Evolutionary conservation across 768 basidiomycete species (phyloP), one percentile per base, ranked within the genome.

Genomic region (Panus rudis): DNA sequence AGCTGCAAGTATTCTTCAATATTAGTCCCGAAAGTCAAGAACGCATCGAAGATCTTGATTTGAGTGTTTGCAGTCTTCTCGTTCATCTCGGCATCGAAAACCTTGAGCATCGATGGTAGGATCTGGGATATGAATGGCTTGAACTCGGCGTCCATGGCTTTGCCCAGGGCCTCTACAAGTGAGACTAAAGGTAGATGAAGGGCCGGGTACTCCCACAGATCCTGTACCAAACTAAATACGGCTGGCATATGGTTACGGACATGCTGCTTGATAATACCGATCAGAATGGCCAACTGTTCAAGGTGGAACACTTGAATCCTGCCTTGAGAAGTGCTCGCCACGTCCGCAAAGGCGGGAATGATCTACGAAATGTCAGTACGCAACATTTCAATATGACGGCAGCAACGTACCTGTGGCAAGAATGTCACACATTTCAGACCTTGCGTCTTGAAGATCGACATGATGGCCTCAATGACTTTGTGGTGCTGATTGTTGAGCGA

Each of bases 391-490:
- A 20, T 24, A 6, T 6, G 13, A 17, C 17, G 21, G 8, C 14
- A 19, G 37, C 14, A 14, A 38, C 61, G 39, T 58, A 92, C 91
- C 72, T 96, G 92, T 33, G 94, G 89, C 20, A 99, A 66, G 65
- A 97, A 98, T 2, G 88, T 79, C 16, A 94, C 92, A 61, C 92
- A 96, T 71, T 93, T 92, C 58, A 98, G 67, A 12, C 94, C 92
- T 58, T 98, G 93, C 0, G 92, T 96, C 63, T 93, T 92, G 75
- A 98, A 99, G 48, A 99, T 98, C 35, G 91, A 85, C 91, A 98
- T 97, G 53, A 99, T 86, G 1, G 92, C 92, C 60, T 98, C 92
- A 44, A 98, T 92, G 37, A 93, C 94, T 19, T 82, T 86, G 55
- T 96, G 86, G 54, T 97, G 92, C 53, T 90, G 84, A 43, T 71